Evolutionary conservation across 2,329 filamentous ascomycete species (phyloP), one percentile per base, ranked within the genome.

Genomic region (Pseudocercospora cruenta): DNA sequence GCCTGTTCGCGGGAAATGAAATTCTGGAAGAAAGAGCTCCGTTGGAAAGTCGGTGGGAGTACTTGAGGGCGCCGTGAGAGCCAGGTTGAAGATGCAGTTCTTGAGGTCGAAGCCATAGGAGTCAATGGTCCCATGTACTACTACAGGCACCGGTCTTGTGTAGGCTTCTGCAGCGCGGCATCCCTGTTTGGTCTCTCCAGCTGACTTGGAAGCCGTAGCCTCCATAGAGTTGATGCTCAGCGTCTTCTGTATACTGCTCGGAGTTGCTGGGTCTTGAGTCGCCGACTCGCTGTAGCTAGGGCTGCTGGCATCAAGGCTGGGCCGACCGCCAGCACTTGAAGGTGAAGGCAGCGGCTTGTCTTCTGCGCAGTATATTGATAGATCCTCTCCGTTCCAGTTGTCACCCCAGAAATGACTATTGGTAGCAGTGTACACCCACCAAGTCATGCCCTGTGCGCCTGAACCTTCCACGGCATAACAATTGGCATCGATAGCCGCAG

Each of bases 371-470:
- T 89, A 91, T 62, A 99, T 95, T 4, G 94, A 97, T 36, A 99
- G 81, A 77, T 99, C 95, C 78, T 99, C 95, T 55, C 95, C 95
- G 72, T 99, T 99, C 95, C 95, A 99, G 70, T 93, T 88, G 74
- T 99, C 95, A 62, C 95, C 95, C 80, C 92, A 90, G 75, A 90
- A 84, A 76, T 99, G 95, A 68, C 90, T 90, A 76, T 98, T 99
- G 85, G 91, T 70, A 0, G 87, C 86, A 68, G 88, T 88, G 78
- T 99, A 99, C 1, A 93, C 83, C 95, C 95, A 99, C 54, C 97
- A 79, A 0, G 93, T 92, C 75, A 94, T 95, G 0, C 94, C 95
- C 70, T 94, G 94, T 64, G 93, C 88, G 14, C 87, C 84, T 39
- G 92, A 91, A 0, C 92, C 92, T 80, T 99, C 95, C 0, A 97